Percentiles rank a stretch among this genome's conserved stretches.
phyloP scores from a whole-genome alignment of 2,329 filamentous ascomycete genomes.

The Zymoseptoria crescenta region DNA sequence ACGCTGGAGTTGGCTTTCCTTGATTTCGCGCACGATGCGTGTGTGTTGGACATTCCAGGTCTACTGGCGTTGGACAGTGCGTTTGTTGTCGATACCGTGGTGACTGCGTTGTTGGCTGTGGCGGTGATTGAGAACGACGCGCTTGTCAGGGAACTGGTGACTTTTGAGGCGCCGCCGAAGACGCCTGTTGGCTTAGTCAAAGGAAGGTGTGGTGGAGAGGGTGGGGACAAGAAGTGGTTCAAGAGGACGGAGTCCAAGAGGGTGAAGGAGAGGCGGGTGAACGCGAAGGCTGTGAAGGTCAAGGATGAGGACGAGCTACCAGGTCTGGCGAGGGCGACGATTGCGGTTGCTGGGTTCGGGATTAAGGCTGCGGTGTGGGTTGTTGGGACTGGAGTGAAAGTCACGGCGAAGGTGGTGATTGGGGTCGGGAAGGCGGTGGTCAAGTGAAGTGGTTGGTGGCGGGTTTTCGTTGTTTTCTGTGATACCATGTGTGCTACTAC shows the following conservation, averaged over 20 bases:
- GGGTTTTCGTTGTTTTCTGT: conserved; percentile 1
- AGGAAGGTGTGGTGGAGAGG: background rate
- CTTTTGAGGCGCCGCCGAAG: conserved; percentile 28
- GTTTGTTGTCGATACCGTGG: conserved; percentile 40
- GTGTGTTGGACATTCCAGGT: conserved; percentile 39
- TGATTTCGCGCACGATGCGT: conserved; percentile 35
- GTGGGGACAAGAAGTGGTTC: conserved; percentile 8
- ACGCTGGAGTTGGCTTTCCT: conserved; percentile 37
- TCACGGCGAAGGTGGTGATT: conserved; percentile 32
- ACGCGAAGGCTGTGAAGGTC: conserved; percentile 8
- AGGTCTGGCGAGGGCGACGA: conserved; percentile 32
- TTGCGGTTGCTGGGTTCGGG: conserved; percentile 34
- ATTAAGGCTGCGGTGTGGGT: conserved; percentile 38
- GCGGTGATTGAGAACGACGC: conserved; percentile 38
- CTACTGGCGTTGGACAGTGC: conserved; percentile 37
- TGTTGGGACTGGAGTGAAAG: conserved; percentile 35
- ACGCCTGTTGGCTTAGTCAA: conserved; percentile 6
- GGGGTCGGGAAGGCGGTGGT: conserved; percentile 26
- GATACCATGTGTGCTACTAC: conserved; percentile 1
- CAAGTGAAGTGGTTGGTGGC: background rate
- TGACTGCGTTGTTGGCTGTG: conserved; percentile 37
- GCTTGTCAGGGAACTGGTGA: conserved; percentile 18
- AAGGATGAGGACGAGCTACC: conserved; percentile 29
- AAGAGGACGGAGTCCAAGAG: conserved; percentile 12
- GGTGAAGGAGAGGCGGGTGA: conserved; percentile 4